Evolutionary conservation across 768 basidiomycete genomes (phyloP), one percentile per base, ranked within the genome.

Genomic region (Calocybe cyanea): DNA sequence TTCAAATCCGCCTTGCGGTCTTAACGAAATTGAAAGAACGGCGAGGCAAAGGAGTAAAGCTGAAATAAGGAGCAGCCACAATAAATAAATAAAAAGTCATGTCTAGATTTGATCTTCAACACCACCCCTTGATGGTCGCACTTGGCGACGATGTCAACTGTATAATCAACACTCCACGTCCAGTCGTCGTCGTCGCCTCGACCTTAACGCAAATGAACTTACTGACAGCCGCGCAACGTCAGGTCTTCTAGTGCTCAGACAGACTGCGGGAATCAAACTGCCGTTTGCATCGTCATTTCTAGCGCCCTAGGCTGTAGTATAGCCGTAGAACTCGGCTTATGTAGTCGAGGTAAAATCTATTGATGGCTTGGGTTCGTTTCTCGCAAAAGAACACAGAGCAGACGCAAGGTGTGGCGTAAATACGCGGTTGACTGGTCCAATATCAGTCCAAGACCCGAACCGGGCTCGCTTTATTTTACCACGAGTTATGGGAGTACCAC

Each of bases 131-230:
- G 51, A 52, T 52, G 44, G 43, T 52, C 44, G 36, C 48, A 30
- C 41, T 30, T 53, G 46, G 48, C 52, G 42, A 53, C 52, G 46
- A 53, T 48, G 32, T 42, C 39, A 44, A 19, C 24, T 15, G 41
- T 10, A 38, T 21, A 31, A 40, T 45, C 40, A 37, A 24, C 14
- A 17, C 41, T 38, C 25, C 38, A 30, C 41, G 37, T 38, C 39
- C 34, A 35, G 30, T 38, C 28, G 34, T 2, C 37, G 37, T n/a
- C 42, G 9, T 21, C 3, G 4, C 20, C 13, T 39, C 38, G 14
- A 25, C 4, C 21, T 25, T 7, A 20, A 39, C 38, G 5, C 25
- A n/a, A n/a, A 39, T 39, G 5, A 23, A 38, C 14, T 19, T 1
- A 14, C 25, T 38, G 25, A 28, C 43, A 36, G 43, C 41, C 50